Evolutionary conservation across 108 stramenopile species (phyloP).

Genomic region (Nitzschia putrida): DNA sequence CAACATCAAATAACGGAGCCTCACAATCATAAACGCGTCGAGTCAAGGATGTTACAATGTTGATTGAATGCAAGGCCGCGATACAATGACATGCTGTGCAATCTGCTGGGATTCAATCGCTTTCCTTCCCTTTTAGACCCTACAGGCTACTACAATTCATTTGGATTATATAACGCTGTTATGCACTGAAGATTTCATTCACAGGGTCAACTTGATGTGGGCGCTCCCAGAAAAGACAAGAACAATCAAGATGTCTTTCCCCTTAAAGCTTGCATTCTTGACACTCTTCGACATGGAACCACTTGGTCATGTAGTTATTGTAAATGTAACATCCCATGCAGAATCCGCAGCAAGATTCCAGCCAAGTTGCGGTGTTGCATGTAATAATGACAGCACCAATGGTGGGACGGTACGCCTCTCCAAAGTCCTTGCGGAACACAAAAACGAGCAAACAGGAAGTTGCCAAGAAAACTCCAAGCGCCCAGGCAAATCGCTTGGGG

Average conservation of each 20-base stretch:
- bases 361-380: conserved; percentile 53
- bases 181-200: too few relatives aligned
- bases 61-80: too few relatives aligned
- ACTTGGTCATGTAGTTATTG: conserved; percentile 43
- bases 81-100: too few relatives aligned
- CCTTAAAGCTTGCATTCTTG: conserved; percentile 55
- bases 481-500: conserved; percentile 62
- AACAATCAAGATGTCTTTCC: not conserved
- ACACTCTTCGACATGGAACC: conserved; percentile 46
- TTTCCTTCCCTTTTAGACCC: too few relatives aligned
- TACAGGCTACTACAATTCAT: too few relatives aligned
- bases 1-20: too few relatives aligned
- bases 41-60: too few relatives aligned
- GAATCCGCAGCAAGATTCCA: conserved; percentile 54
- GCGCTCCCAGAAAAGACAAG: too few relatives aligned
- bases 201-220: too few relatives aligned
- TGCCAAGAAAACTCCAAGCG: conserved; percentile 48
- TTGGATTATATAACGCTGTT: too few relatives aligned
- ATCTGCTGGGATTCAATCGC: too few relatives aligned
- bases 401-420: conserved; percentile 9
- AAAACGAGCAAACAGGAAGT: conserved; percentile 35
- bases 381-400: conserved; percentile 34
- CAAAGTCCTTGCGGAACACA: conserved; percentile 29
- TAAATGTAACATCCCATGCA: conserved; percentile 62
- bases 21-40: too few relatives aligned